Base-by-base conservation (phyloP, 78 protist genomes). In the Protostelium mycophagum region DNA sequence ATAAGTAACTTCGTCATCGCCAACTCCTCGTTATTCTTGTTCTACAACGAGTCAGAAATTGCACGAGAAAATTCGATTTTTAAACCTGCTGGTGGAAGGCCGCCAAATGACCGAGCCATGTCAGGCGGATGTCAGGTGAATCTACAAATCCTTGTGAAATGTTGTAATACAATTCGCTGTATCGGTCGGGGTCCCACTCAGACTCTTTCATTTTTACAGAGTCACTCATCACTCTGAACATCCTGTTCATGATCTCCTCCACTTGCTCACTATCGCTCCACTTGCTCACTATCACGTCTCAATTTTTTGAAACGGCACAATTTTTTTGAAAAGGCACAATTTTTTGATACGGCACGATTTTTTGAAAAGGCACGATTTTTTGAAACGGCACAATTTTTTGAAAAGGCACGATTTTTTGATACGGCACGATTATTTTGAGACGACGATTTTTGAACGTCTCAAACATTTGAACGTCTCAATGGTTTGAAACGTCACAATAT, bases 81-180 rank as follows among this genome's bases (percentile, higher is more conserved):
- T 88, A 86, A 0, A 38, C 88, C 84, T 73, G 31, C 35, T 87
- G 85, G 28, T 90, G 86, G 38, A 90, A 90, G 0, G 28, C 51
- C 36, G 86, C 92, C 83, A 93, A 93, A 85, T 89, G 85, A 88
- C 89, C 88, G 63, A 93, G 39, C 95, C 92, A 93, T 1, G 95
- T 93, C 73, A 93, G 88, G 83, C 95, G 92, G 28, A 93, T 88
- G 89, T 93, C 95, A 1, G 95, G 95, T 38, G 84, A 35, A 85
- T 93, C 95, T 1, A 83, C 51, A 38, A 93, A 90, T 1, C 91
- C 86, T 35, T 89, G 88, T 0, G 95, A 86, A 23, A 93, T 39
- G 1, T 87, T 34, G 36, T 93, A 89, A 73, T 85, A 90, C 51
- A 93, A 87, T 38, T 93, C 95, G 36, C 92, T 91, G 51, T 90